Conservation (phyloP, 805 yeast genomes). For the Teunomyces tritomae region DNA sequence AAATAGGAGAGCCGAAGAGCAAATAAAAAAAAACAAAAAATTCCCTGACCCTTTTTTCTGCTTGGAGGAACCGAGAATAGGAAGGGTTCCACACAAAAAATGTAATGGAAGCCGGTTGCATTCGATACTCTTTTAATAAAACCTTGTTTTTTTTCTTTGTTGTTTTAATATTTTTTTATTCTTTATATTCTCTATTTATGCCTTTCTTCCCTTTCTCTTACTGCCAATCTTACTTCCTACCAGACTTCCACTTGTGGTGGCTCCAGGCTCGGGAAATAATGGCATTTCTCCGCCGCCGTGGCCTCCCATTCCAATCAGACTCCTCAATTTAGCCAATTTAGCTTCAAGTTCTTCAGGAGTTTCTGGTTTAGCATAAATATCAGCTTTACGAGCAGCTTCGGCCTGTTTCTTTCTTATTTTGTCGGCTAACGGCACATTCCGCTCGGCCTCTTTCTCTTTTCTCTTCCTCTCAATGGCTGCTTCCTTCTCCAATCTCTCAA, state of each 20-base stretch:
- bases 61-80: no score
- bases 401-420: conserved; percentile 15
- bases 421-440: conserved; percentile 16
- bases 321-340: conserved; percentile 29
- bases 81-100: no score
- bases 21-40: background rate
- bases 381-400: conserved; percentile 17
- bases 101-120: no score
- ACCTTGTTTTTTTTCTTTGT: background rate
- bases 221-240: background rate
- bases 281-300: conserved; percentile 14
- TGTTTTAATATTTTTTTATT: background rate
- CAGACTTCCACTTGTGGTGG: background rate
- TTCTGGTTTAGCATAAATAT: conserved; percentile 33
- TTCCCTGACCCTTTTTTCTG: no score
- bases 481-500: conserved; percentile 62
- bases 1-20: background rate
- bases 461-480: conserved; percentile 67
- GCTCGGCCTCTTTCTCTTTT: conserved; percentile 18
- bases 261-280: conserved; percentile 24
- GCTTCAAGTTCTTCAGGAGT: conserved; percentile 34
- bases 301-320: conserved; percentile 18
- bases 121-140: no score
- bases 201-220: conserved; percentile 1
- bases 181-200: background rate